phyloP scores from a whole-genome alignment of 768 basidiomycete species.

The Phlebiopsis gigantea region DNA sequence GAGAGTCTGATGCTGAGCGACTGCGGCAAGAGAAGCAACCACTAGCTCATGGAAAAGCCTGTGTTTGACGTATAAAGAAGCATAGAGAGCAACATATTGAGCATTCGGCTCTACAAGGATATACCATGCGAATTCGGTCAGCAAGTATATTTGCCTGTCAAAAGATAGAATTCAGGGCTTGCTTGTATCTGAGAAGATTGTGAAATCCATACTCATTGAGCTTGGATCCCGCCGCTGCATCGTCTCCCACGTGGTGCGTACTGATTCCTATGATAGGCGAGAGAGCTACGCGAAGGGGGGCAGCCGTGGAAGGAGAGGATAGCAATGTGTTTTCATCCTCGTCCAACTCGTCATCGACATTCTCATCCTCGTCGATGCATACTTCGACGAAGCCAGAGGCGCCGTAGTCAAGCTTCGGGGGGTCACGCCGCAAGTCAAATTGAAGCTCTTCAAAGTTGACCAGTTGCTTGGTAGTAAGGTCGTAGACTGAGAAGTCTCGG shows the following conservation, averaged over 20 bases:
- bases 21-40: constrained; percentile 22
- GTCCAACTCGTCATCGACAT: constrained; percentile 21
- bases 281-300: constrained; percentile 31
- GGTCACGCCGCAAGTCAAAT: constrained; percentile 27
- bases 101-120: constrained; percentile 49
- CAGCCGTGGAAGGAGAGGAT: not conserved
- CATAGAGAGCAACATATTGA: constrained; percentile 41
- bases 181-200: not conserved
- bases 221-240: constrained; percentile 12
- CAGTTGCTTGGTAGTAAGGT: constrained; percentile 30
- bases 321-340: constrained; percentile 13
- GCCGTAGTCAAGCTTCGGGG: too few species aligned
- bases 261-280: constrained; percentile 42
- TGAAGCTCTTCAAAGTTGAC: constrained; percentile 30
- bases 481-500: constrained; percentile 49
- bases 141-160: constrained; percentile 56
- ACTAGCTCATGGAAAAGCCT: constrained; percentile 32
- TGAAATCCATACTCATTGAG: constrained; percentile 48
- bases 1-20: not conserved
- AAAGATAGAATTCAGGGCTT: not conserved
- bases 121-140: constrained; percentile 65
- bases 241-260: constrained; percentile 36
- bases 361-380: constrained; percentile 30
- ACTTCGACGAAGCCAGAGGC: constrained; percentile 29
- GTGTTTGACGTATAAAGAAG: constrained; percentile 44